These are phyloP conservation scores for Yarrowia alimentaria DNA, from an alignment of 805 yeast species.

Conservation along the genomic window DNA sequence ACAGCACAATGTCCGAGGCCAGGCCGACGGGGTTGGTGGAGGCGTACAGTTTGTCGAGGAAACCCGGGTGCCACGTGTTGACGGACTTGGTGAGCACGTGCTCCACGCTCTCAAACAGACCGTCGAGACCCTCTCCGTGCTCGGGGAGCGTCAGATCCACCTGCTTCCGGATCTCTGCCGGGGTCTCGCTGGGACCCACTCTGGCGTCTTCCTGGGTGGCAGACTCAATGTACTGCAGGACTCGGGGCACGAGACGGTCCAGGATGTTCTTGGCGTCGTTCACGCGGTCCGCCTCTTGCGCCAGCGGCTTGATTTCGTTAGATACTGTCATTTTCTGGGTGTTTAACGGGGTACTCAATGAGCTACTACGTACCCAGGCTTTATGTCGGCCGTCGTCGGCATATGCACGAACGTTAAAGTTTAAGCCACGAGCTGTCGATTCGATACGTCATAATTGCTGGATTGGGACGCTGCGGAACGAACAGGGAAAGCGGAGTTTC, in stretches of 20 bases:
- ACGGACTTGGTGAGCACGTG: conserved; percentile 63
- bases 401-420: too few relatives aligned
- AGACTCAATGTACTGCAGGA: conserved; percentile 19
- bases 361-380: too few relatives aligned
- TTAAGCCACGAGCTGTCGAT: too few relatives aligned
- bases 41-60: conserved; percentile 79
- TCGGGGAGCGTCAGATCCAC: conserved; percentile 43
- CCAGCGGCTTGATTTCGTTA: conserved; percentile 12
- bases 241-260: conserved; percentile 16
- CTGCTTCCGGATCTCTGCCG: conserved; percentile 46
- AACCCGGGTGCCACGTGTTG: conserved; percentile 85
- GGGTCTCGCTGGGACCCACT: conserved; percentile 36
- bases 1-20: conserved; percentile 64
- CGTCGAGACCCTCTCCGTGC: conserved; percentile 45
- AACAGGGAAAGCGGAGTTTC: too few relatives aligned
- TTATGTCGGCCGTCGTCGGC: too few relatives aligned
- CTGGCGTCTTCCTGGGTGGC: conserved; percentile 7
- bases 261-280: conserved; percentile 22
- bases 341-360: not conserved
- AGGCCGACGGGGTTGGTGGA: conserved; percentile 85
- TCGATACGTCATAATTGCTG: too few relatives aligned
- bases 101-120: conserved; percentile 53
- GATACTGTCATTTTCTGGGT: not conserved
- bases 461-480: too few relatives aligned
- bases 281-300: conserved; percentile 15